Evolutionary conservation across 2,329 filamentous ascomycete genomes (phyloP), one percentile per base, ranked within the genome.

Genomic region (Fusarium subtropicale): DNA sequence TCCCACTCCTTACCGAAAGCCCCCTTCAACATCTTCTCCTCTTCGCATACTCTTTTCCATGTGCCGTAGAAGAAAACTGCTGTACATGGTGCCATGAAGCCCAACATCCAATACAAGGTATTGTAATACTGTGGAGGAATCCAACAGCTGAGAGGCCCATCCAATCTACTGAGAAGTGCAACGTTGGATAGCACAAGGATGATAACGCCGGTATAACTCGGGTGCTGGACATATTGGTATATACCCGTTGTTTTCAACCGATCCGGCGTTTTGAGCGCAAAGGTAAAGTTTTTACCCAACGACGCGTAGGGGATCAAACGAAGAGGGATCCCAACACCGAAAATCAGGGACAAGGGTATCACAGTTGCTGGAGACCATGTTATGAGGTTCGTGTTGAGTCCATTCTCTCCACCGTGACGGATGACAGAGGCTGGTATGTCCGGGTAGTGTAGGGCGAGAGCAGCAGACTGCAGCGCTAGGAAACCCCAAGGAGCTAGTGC

Each of bases 231-330:
- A 63, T 82, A 84, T 20, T 66, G 64, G 63, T 87, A 87, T 3
- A 87, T 74, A 0, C 85, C 85, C 1, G 69, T 75, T 0, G 83
- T 87, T 15, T 80, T 78, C 10, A 87, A 74, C 2, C 74, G 68
- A 59, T 83, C 79, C 2, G 86, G 86, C 53, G 77, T 71, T 1
- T 81, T 75, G 3, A 88, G 80, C 3, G 79, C 77, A 67, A 87
- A 88, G 0, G 86, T 88, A 68, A 88, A 88, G 59, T 85, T 81
- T 12, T 74, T 77, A 2, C 86, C 86, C 0, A 88, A 79, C 0
- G 79, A 74, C 0, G 76, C 74, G 66, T 82, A 87, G 0, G 85
- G 80, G 0, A 77, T 56, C 13, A 80, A 60, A 8, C 78, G 78
- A 7, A 80, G 68, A 26, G 76, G 74, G 4, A 78, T 39, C 2